Evolutionary conservation across 805 yeast genomes (phyloP), one percentile per base, ranked within the genome.

Genomic region (Candida suzukii): DNA sequence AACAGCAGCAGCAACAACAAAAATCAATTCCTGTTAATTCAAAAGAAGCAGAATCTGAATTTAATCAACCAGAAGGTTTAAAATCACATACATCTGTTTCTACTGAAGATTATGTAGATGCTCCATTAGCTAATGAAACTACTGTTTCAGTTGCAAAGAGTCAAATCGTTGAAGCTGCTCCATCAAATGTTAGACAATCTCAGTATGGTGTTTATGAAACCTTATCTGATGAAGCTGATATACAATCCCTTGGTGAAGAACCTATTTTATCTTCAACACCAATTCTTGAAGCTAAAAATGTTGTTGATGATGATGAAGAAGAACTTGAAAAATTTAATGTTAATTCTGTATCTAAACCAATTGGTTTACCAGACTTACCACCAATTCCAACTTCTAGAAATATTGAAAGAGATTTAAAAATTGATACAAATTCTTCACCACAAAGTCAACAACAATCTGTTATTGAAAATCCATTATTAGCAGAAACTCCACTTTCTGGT

Each of bases 161-260:
- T 18, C 32, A 40, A 16, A 39, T 39, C 17, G 27, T 46, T n/a
- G 46, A 38, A 22, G 48, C 39, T 17, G 43, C 47, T 17, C 45
- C 46, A 4, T 24, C 41, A 13, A 39, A 53, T 17, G 34, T 40
- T 6, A 51, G 56, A 22, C 8, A 29, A 3, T 38, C 41, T 3
- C 56, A 53, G 33, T 34, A 50, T 29, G 58, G 50, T 18, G 41
- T 46, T 16, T 47, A 45, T 27, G 53, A 52, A 36, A 38, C 47
- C 17, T 46, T 44, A 3, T 42, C 49, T 7, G 44, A 36, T 10
- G 39, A 35, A 12, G 18, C 7, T 16, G 27, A 34, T 13, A 17
- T 18, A 4, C n/a, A 31, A 17, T 31, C 22, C 5, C 6, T 31
- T 17, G 40, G 41, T 16, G 40, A 21, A 6, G 26, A 44, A 27